These are phyloP conservation scores for Clonostachys sp. DNA, from an alignment of 2,329 filamentous ascomycete genomes.

Conservation along the genomic window DNA sequence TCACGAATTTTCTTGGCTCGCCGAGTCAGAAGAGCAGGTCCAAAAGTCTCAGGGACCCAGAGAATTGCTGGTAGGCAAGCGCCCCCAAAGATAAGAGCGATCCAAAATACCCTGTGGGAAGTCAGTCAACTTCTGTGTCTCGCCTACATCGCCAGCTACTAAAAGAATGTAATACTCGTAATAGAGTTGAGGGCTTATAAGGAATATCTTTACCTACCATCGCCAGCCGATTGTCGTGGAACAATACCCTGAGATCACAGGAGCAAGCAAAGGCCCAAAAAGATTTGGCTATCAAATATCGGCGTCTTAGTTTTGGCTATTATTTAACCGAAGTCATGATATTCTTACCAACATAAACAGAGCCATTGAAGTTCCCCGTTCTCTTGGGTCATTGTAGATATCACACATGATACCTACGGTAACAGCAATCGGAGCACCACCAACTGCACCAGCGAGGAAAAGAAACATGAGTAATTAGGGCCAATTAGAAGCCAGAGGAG, in stretches of 20 bases:
- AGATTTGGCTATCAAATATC: slow-evolving; percentile 48
- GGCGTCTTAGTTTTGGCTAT: background rate
- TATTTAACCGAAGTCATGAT: slow-evolving; percentile 9
- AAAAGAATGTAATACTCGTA: too few species aligned
- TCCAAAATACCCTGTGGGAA: slow-evolving; percentile 55
- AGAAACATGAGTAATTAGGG: slow-evolving; percentile 49
- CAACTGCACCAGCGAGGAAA: slow-evolving; percentile 47
- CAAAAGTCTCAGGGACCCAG: slow-evolving; percentile 62
- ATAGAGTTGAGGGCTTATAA: too few species aligned
- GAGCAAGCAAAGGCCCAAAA: slow-evolving; percentile 62
- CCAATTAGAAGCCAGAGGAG: slow-evolving; percentile 48
- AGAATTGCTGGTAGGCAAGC: slow-evolving; percentile 53
- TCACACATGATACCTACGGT: slow-evolving; percentile 63
- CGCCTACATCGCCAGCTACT: too few species aligned
- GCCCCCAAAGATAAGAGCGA: slow-evolving; percentile 64
- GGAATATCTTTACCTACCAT: slow-evolving; percentile 17
- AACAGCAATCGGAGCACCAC: slow-evolving; percentile 56
- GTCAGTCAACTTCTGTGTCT: too few species aligned
- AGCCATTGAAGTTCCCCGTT: slow-evolving; percentile 52
- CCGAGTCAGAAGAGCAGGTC: slow-evolving; percentile 49
- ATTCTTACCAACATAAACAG: slow-evolving; percentile 55
- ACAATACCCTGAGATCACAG: slow-evolving; percentile 60
- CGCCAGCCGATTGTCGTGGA: slow-evolving; percentile 57
- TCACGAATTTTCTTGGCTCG: slow-evolving; percentile 54
- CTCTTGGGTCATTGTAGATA: slow-evolving; percentile 46